Base-by-base conservation (phyloP, 345 rosid genomes). In the Aquilaria yunnanensis region DNA sequence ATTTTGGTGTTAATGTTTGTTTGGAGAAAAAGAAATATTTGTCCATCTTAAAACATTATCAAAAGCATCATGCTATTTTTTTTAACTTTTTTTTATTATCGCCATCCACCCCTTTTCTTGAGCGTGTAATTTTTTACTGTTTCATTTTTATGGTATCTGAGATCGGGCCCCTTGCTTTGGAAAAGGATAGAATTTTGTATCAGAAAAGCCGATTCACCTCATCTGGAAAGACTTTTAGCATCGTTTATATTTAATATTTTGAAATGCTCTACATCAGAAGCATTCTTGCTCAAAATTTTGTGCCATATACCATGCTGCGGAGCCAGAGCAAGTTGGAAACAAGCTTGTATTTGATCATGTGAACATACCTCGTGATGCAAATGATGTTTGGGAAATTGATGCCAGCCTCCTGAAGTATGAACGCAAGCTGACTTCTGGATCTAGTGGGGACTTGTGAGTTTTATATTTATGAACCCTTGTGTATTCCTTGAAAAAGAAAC, bases 361-460 rank as follows among this genome's bases (percentile, higher is more conserved):
- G 34, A 60, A 55, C 30, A 60, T 78, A 43, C 83, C 81, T 43
- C 57, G 73, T 64, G 81, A 80, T 45, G 68, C 68, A 61, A 66
- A 61, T 29, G 83, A 81, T 73, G 85, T 75, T 62, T 75, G 89
- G 93, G 89, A 84, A 76, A 80, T 87, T 66, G 83, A 80, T 75
- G 62, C 71, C 11, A 67, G 66, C 72, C 56, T 72, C 31, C 67
- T 82, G 74, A 77, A 68, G 59, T 82, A 68, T 67, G 84, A 74
- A 66, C 53, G 72, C 32, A 77, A 75, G 60, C 68, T 82, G 57
- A 76, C 77, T 60, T 71, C 78, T 53, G 80, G 84, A 63, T 73
- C 79, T 41, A 63, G 67, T 59, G 72, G 84, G 34, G 84, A 82
- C 67, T 51, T 82, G 87, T 82, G 65, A 73, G 82, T 75, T 55